A percentile compares a stretch with the other conserved stretches of the same genome.
Evolutionary conservation across 2,329 filamentous ascomycete species (phyloP).

Genomic region (Arthrobotrys entomopaga): DNA sequence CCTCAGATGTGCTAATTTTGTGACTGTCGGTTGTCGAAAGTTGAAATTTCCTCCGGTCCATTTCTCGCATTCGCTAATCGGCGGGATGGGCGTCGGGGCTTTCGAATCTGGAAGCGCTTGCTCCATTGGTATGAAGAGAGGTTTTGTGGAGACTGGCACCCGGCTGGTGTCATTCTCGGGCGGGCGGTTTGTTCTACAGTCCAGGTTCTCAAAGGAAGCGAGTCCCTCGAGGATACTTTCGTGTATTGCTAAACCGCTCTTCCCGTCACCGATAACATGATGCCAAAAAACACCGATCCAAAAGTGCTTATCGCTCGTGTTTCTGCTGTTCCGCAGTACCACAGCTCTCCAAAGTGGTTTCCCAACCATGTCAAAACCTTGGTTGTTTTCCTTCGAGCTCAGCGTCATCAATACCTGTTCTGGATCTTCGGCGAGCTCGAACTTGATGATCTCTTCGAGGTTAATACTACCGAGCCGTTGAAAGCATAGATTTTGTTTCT

Average conservation of each 20-base stretch:
- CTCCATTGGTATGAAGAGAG: conserved; percentile 35
- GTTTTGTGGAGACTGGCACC: conserved; percentile 26
- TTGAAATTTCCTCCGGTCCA: conserved; percentile 39
- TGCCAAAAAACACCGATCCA: conserved; percentile 39
- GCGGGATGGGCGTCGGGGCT: background rate
- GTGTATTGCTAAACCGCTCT: conserved; percentile 33
- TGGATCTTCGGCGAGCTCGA: conserved; percentile 7
- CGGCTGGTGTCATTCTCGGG: background rate
- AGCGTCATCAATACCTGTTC: conserved; percentile 14
- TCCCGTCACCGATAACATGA: conserved; percentile 42
- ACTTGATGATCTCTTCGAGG: conserved; percentile 30
- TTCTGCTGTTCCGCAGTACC: conserved; percentile 9
- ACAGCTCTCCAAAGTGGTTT: conserved; percentile 37
- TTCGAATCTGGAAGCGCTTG: conserved; percentile 23
- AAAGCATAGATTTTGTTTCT: conserved; percentile 16
- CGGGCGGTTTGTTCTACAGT: conserved; percentile 36
- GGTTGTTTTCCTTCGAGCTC: conserved; percentile 30
- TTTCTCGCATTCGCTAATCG: conserved; percentile 16
- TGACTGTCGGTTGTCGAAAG: conserved; percentile 19
- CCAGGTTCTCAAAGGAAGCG: conserved; percentile 18
- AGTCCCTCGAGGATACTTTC: conserved; percentile 31
- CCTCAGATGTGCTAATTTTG: conserved; percentile 30
- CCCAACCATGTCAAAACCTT: conserved; percentile 19
- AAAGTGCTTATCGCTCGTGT: conserved; percentile 16
- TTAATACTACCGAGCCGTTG: conserved; percentile 24